Base-by-base conservation (phyloP, 2,329 filamentous ascomycete genomes). In the Berkeleyomyces rouxiae region DNA sequence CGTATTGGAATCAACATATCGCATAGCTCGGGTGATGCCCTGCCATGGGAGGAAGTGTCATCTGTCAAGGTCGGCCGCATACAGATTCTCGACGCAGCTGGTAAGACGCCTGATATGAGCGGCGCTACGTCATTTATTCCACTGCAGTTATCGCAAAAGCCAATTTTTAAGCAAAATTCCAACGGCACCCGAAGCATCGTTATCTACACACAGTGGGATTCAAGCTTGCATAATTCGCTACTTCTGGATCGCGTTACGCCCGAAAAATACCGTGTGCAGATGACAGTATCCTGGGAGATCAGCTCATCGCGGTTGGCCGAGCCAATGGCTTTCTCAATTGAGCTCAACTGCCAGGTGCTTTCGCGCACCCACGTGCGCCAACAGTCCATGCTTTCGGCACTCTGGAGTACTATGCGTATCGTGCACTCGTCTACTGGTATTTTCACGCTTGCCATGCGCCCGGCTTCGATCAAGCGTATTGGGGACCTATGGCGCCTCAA, bases 401-500 rank as follows among this genome's bases (percentile, higher is more conserved):
- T 99, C 33, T 97, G 88, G 82, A 90, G 90, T 69, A 85, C 86
- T 31, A 84, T 88, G 47, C 82, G 91, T 33, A 86, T 96, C 64
- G 88, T 96, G 5, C 90, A 90, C 70, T 93, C 91, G 6, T 88
- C 87, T 0, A 88, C 89, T 23, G 85, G 84, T 53, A 88, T 96
- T 64, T 99, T 95, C 73, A 90, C 88, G 1, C 77, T 97, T 59
- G 85, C 85, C 4, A 85, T 97, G 72, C 86, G 90, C 39, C 93
- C 93, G 0, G 85, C 89, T 6, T 90, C 90, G 2, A 90, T 95
- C 59, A 96, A 96, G 74, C 83, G 89, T 57, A 89, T 90, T 0
- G 90, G 90, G 2, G 93, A 99, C 71, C 78, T 99, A 10, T 99
- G 93, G 93, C 84, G 93, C 62, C 90, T 97, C 84, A 95, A 90